Conservation (phyloP, 2,329 filamentous ascomycete species). For the Fusarium decemcellulare region DNA sequence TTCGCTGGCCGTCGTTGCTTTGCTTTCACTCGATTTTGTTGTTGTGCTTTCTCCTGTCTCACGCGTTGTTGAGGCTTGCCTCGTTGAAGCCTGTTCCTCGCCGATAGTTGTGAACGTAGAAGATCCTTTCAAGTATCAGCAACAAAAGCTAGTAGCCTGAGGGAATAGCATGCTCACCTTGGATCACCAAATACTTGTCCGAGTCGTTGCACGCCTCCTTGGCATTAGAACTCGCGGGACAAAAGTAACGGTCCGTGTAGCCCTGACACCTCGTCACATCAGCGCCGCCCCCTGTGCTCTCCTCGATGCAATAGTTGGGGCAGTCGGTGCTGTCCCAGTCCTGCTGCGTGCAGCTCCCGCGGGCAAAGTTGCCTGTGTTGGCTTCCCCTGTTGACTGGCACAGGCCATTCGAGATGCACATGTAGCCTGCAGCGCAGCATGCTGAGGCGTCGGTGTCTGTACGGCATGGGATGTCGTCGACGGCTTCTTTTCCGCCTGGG, state of each 20-base stretch:
- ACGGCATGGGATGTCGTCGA: not conserved
- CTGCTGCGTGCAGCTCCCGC: constrained; percentile 1
- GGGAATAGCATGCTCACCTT: not conserved
- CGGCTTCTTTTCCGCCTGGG: not conserved
- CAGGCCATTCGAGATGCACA: not conserved
- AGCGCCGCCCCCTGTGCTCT: not conserved
- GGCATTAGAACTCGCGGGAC: not conserved
- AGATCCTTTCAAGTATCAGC: not conserved
- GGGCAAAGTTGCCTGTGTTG: not conserved
- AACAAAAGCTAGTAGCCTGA: not conserved
- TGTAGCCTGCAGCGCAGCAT: not conserved
- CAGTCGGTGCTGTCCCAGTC: not conserved
- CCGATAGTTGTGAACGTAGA: not conserved
- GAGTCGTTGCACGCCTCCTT: not conserved
- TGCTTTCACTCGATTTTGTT: not conserved
- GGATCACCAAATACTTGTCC: not conserved
- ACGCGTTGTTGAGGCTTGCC: not conserved
- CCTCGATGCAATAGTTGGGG: not conserved
- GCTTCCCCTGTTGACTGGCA: not conserved
- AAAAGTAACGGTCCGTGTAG: not conserved
- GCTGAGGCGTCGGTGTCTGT: not conserved
- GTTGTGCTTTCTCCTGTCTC: not conserved
- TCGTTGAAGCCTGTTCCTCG: not conserved
- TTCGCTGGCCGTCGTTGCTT: not conserved
- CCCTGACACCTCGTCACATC: not conserved